Evolutionary conservation across 2,329 filamentous ascomycete genomes (phyloP).

Genomic region (Geosmithia flava): DNA sequence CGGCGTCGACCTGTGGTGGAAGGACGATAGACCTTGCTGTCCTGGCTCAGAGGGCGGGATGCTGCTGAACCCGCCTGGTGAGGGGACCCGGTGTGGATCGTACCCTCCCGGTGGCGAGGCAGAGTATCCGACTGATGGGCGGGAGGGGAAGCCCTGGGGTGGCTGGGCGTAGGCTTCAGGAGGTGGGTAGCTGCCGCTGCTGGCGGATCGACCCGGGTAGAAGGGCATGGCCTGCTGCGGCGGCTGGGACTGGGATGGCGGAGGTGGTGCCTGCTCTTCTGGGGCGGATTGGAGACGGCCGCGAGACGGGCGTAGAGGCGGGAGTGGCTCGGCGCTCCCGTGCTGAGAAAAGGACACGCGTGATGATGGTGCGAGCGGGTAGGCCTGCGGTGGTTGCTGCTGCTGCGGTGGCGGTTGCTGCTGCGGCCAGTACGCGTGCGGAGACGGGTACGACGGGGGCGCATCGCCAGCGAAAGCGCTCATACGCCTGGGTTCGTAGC

Average conservation of each 20-base stretch:
- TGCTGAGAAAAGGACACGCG: conserved; percentile 22
- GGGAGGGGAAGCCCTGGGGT: conserved; percentile 1
- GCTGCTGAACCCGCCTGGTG: conserved; percentile 20
- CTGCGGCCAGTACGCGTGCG: conserved; percentile 20
- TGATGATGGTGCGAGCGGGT: conserved; percentile 8
- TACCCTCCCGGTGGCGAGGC: conserved; percentile 18
- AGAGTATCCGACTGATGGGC: conserved; percentile 22
- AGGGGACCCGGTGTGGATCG: conserved; percentile 9
- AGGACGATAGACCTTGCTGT: conserved; percentile 14
- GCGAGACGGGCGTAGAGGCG: conserved; percentile 24
- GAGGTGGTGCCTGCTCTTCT: conserved; percentile 17
- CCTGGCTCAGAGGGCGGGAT: conserved; percentile 13
- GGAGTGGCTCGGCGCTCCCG: conserved; percentile 20
- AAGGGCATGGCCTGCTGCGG: conserved; percentile 11
- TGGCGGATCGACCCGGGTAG: conserved; percentile 15
- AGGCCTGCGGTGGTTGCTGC: conserved; percentile 7
- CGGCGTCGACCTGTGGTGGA: conserved; percentile 23
- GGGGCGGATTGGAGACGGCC: conserved; percentile 19
- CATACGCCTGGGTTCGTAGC: conserved; percentile 16
- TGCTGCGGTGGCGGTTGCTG: conserved; percentile 9
- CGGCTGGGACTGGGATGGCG: conserved; percentile 13
- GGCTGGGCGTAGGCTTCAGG: conserved; percentile 13
- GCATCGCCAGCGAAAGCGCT: conserved; percentile 16
- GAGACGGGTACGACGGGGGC: conserved; percentile 16
- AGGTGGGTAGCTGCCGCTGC: conserved; percentile 17